Base-by-base conservation (phyloP, 176 grass and related monocot species). In the Alloteropsis semialata region DNA sequence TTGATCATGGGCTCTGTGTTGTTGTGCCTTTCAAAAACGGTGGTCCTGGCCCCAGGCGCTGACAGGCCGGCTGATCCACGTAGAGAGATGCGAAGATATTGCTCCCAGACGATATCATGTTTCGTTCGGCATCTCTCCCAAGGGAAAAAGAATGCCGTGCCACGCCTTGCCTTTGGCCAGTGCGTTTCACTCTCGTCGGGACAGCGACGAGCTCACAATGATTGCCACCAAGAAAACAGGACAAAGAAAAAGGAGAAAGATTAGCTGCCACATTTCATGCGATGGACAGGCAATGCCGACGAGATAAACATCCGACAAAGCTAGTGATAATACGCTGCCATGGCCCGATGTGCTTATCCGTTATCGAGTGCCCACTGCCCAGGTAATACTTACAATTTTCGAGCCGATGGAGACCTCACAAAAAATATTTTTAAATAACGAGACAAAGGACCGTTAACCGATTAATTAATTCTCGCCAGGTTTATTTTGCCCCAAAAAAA, bases 201-300 rank as follows among this genome's bases (percentile, higher is more conserved):
- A 82, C n/a, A 59, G 25, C 8, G 63, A 62, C 64, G 15, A 27
- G 37, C 9, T 81, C 36, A 4, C 53, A 45, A 88, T 83, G 86
- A 88, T 83, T 83, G 72, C 10, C 62, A 15, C 5, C 69, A 34
- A 10, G 37, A 49, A 11, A 27, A n/a, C 3, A 21, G 7, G 12
- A 36, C 34, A 2, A 34, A 19, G 37, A 45, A 5, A 19, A 19
- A 46, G 25, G 0, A 3, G 27, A 46, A 5, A 28, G 66, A 39
- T 66, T 38, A 12, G 55, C 55, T 19, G 5, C 45, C 2, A 49
- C 14, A 56, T 25, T 56, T 24, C 22, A 7, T 56, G 22, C 22
- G 9, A 56, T 24, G 38, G 22, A 43, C 12, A 15, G 65, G 11
- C 3, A 10, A 12, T 58, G 41, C 37, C 24, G 51, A 65, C 16